phyloP scores from a whole-genome alignment of 2,329 filamentous ascomycete genomes.

The Alternaria ventricosa region DNA sequence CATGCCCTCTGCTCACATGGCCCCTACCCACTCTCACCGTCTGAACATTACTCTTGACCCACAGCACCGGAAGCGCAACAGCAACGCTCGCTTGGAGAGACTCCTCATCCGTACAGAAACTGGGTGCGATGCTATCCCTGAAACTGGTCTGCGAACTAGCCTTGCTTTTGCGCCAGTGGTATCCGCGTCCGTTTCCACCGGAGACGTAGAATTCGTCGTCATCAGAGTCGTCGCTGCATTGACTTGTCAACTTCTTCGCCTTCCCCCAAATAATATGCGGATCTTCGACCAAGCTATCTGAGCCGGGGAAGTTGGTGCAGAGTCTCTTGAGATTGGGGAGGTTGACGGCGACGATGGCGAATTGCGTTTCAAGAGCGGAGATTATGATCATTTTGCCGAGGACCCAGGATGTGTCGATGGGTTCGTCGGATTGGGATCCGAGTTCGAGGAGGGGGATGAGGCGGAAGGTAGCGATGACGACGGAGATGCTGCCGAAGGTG shows the following conservation, averaged over 20 bases:
- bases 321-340: slow-evolving; percentile 42
- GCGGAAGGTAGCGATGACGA: slow-evolving; percentile 29
- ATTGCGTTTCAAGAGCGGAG: slow-evolving; percentile 40
- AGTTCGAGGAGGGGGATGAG: slow-evolving; percentile 31
- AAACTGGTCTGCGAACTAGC: background rate
- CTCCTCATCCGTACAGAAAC: slow-evolving; percentile 3
- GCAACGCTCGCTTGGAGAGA: slow-evolving; percentile 2
- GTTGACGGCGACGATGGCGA: slow-evolving; percentile 44
- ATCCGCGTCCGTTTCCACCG: background rate
- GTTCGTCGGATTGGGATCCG: slow-evolving; percentile 8
- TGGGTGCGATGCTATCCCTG: slow-evolving; percentile 1
- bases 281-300: background rate
- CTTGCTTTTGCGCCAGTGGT: background rate
- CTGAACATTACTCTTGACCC: slow-evolving; percentile 4
- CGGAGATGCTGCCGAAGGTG: slow-evolving; percentile 36
- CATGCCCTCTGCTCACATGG: slow-evolving; percentile 6
- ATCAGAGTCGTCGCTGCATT: background rate
- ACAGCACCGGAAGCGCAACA: slow-evolving; percentile 4
- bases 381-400: slow-evolving; percentile 45
- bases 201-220: background rate
- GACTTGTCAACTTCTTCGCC: background rate
- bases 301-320: slow-evolving; percentile 22
- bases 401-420: slow-evolving; percentile 34
- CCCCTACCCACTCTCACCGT: slow-evolving; percentile 7
- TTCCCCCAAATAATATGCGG: background rate